Evolutionary conservation across 805 yeast genomes (phyloP), one percentile per base, ranked within the genome.

Genomic region (Jamesozyma spencerorum): DNA sequence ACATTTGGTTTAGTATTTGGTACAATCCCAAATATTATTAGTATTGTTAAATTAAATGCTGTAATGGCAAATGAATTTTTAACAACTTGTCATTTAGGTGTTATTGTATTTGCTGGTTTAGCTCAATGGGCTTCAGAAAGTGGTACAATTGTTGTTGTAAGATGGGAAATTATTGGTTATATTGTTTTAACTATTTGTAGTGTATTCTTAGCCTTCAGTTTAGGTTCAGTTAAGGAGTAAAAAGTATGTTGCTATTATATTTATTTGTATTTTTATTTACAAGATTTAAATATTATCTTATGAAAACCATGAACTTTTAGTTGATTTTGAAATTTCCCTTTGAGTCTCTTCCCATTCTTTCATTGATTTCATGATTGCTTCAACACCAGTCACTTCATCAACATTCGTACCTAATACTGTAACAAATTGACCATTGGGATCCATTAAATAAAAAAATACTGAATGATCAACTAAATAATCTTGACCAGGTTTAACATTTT

Each of bases 391-490:
- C 17, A 69, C 71, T 19, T 87, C 88, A 42, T 80, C 85, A 50
- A 80, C 85, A 55, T 90, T 90, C 62, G 95, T 79, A 40, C 98
- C 98, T 50, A 90, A 69, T 5, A 92, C 97, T 60, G 90, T 96
- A 37, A 90, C 83, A 57, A 86, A 92, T 57, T 85, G 78, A 36
- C 97, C 98, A 59, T 92, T 96, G n/a, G 95, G 88, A 60, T 92
- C 97, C 97, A 92, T 90, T 53, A 92, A 68, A 57, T 92, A 92
- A 65, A 90, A 90, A 75, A 92, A 92, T 44, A 92, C 87, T 3
- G 97, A 90, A 64, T 92, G 98, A 59, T 92, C 98, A 26, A 92
- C 98, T 46, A 92, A 70, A 58, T 92, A 92, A 53, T 92, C 96
- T 63, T 92, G 95, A 15, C 97, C 97, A 0, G 95, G 92, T 59